These are phyloP conservation scores for Stagonosporopsis cucurbitacearum DNA, from an alignment of 2,329 filamentous ascomycete genomes.

Conservation along the genomic window DNA sequence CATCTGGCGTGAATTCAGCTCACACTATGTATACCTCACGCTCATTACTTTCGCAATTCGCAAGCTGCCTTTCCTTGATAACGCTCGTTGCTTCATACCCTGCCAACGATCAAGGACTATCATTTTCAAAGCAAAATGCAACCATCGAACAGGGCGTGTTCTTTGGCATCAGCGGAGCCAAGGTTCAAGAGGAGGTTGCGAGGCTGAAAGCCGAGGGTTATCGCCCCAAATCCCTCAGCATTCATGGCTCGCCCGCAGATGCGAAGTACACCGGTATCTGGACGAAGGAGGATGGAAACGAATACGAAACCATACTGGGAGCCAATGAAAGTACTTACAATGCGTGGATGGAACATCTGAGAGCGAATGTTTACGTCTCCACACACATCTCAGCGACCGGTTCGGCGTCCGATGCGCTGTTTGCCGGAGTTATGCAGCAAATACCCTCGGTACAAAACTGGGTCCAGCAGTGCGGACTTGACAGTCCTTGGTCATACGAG, in stretches of 20 bases:
- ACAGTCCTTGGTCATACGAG: conserved; percentile 5
- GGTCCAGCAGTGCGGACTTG: conserved; percentile 23
- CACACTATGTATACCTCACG: conserved; percentile 17
- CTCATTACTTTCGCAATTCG: conserved; percentile 5
- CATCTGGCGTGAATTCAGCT: neutral
- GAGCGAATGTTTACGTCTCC: conserved; percentile 25
- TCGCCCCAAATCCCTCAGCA: conserved; percentile 22
- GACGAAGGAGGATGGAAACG: conserved; percentile 21
- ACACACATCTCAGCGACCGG: conserved; percentile 34
- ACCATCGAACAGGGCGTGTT: conserved; percentile 21
- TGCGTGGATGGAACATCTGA: conserved; percentile 26
- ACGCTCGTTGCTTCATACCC: conserved; percentile 15
- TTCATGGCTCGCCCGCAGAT: conserved; percentile 22
- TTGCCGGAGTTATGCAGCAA: conserved; percentile 30
- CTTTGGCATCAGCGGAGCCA: conserved; percentile 13
- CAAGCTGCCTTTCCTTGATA: conserved; percentile 14
- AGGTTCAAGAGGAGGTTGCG: conserved; percentile 10
- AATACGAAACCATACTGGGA: conserved; percentile 24
- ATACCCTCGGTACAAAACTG: conserved; percentile 12
- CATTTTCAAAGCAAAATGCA: conserved; percentile 18
- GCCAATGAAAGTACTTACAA: conserved; percentile 25
- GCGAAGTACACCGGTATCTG: conserved; percentile 29
- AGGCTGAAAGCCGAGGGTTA: conserved; percentile 26
- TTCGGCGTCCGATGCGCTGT: conserved; percentile 23
- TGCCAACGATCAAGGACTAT: neutral